Percentiles rank a stretch among this genome's conserved stretches.
Evolutionary conservation across 768 basidiomycete species (phyloP).

Genomic region (Leccinum aurantiacum): DNA sequence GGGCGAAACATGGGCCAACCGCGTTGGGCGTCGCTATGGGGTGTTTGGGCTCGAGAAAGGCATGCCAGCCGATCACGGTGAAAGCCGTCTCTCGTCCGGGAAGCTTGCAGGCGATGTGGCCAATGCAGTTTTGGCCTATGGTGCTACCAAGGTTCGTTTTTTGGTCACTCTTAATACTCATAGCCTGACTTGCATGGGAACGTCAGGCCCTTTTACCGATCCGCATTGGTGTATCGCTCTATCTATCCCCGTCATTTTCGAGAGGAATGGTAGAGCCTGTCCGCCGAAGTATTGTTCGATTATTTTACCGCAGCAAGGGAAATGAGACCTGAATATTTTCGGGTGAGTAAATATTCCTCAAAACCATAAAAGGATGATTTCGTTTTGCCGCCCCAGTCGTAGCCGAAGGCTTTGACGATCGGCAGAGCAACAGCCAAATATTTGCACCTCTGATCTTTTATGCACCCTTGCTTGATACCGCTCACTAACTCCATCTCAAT

Average conservation of each 20-base stretch:
- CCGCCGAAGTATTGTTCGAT: slow-evolving; percentile 30
- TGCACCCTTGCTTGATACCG: background rate
- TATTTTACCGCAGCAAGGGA: slow-evolving; percentile 16
- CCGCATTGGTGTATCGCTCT: slow-evolving; percentile 70
- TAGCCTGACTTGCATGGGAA: background rate
- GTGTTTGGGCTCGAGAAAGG: slow-evolving; percentile 74
- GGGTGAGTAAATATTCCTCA: slow-evolving; percentile 30
- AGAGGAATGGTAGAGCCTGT: slow-evolving; percentile 64
- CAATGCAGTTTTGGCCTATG: slow-evolving; percentile 82
- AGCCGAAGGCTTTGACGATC: slow-evolving; percentile 61
- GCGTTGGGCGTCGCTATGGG: slow-evolving; percentile 76
- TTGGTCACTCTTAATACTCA: background rate
- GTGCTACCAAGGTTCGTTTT: slow-evolving; percentile 64
- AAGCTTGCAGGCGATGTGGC: slow-evolving; percentile 73
- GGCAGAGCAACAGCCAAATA: slow-evolving; percentile 69
- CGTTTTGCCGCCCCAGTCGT: slow-evolving; percentile 76
- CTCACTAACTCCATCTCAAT: slow-evolving; percentile 12
- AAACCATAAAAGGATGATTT: slow-evolving; percentile 48
- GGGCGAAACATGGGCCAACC: slow-evolving; percentile 67
- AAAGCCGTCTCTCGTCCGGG: slow-evolving; percentile 25
- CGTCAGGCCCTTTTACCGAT: slow-evolving; percentile 69
- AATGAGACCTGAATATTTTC: background rate
- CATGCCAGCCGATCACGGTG: slow-evolving; percentile 3
- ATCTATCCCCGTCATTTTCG: slow-evolving; percentile 72
- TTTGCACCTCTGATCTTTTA: slow-evolving; percentile 58